A percentile compares a stretch with the other conserved stretches of the same genome.
Conservation (phyloP, 441 rosid species). For the Raphanus hybrid region DNA sequence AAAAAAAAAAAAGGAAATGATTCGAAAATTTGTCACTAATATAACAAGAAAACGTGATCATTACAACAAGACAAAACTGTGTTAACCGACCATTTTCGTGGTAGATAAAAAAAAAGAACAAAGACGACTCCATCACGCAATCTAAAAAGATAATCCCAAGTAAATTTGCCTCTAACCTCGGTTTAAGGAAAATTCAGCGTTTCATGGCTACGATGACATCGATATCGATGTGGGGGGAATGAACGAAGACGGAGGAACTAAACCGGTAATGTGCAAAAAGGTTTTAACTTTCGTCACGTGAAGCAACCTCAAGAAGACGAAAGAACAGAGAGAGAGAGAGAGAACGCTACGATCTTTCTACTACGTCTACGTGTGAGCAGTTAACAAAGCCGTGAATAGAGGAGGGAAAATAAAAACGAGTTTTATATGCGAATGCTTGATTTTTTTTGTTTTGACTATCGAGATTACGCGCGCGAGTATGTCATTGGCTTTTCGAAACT, state of each 20-base stretch:
- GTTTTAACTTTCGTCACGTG: constrained; percentile 3
- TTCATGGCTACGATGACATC: neutral
- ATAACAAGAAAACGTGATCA: constrained; percentile 5
- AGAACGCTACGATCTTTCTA: neutral
- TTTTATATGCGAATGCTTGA: constrained; percentile 26
- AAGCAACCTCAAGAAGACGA: constrained; percentile 21
- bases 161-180: constrained; percentile 21
- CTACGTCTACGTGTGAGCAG: constrained; percentile 14
- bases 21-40: constrained; percentile 18
- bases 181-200: neutral
- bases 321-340: neutral
- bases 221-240: neutral
- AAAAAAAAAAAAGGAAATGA: neutral
- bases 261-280: constrained; percentile 8
- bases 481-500: neutral
- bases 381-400: constrained; percentile 13
- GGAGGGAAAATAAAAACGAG: constrained; percentile 1
- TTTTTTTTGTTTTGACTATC: neutral
- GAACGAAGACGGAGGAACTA: constrained; percentile 5
- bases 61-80: constrained; percentile 28
- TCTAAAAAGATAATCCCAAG: neutral
- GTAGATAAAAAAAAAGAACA: constrained; percentile 1
- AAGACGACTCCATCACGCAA: constrained; percentile 28
- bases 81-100: constrained; percentile 27
- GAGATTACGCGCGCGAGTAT: neutral